Percentiles rank a stretch among this genome's conserved stretches.
Conservation (phyloP, 768 basidiomycete genomes). For the Boletus coccyginus region DNA sequence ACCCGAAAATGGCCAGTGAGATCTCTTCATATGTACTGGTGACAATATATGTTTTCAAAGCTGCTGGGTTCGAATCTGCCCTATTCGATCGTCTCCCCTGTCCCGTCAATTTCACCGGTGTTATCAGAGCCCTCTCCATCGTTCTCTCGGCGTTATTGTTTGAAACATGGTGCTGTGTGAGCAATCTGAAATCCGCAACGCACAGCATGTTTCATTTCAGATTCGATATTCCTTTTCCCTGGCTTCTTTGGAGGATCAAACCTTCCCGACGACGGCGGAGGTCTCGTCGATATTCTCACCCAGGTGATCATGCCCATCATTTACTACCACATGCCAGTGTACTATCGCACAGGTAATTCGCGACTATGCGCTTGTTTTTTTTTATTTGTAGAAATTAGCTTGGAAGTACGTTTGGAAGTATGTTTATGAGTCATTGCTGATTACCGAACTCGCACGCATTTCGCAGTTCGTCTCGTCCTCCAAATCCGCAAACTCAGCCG, state of each 20-base stretch:
- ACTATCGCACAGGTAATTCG: background rate
- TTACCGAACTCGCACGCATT: background rate
- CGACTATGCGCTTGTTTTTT: background rate
- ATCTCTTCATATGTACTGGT: background rate
- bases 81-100: constrained; percentile 3
- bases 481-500: too few relatives aligned
- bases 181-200: too few relatives aligned
- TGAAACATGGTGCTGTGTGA: too few relatives aligned
- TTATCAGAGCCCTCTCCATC: too few relatives aligned
- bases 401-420: background rate
- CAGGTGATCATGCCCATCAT: constrained; percentile 8
- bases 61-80: constrained; percentile 8
- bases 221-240: constrained; percentile 1
- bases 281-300: constrained; percentile 2
- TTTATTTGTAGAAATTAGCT: too few relatives aligned
- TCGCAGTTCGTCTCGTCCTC: background rate
- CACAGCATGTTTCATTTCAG: background rate
- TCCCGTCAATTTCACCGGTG: background rate
- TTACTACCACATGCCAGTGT: constrained; percentile 5
- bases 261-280: constrained; percentile 10
- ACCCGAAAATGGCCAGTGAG: background rate
- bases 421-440: background rate
- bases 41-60: background rate
- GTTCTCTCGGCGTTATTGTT: too few relatives aligned
- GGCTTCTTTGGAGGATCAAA: constrained; percentile 7